phyloP scores from a whole-genome alignment of 1,139 yeast genomes.

The Cylindricascospora bacillispora region DNA sequence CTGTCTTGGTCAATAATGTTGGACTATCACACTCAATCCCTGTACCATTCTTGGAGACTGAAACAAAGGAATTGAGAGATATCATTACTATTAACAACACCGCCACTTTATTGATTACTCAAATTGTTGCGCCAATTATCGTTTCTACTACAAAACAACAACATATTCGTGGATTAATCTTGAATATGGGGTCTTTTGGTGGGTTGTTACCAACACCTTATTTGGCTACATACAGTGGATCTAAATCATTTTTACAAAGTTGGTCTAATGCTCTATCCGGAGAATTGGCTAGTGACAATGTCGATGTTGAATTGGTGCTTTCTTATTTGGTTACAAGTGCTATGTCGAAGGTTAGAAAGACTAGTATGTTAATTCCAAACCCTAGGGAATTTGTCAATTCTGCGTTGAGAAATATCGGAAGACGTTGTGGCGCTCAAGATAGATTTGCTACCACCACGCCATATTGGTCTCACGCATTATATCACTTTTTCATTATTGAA shows the following conservation, averaged over 20 bases:
- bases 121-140: constrained; percentile 57
- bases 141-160: constrained; percentile 36
- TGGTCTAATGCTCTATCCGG: constrained; percentile 91
- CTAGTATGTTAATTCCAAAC: constrained; percentile 67
- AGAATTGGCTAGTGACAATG: constrained; percentile 52
- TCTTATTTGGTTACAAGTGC: constrained; percentile 93
- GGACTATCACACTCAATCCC: constrained; percentile 95
- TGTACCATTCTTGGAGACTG: constrained; percentile 79
- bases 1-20: constrained; percentile 79
- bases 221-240: constrained; percentile 89
- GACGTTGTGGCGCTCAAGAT: constrained; percentile 87
- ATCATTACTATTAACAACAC: constrained; percentile 78
- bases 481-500: constrained; percentile 74
- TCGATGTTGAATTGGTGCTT: constrained; percentile 77
- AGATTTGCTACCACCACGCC: constrained; percentile 83
- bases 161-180: constrained; percentile 49
- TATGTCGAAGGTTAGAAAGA: constrained; percentile 82
- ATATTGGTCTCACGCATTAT: constrained; percentile 84
- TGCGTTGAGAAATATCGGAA: constrained; percentile 57
- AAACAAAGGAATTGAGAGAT: constrained; percentile 54
- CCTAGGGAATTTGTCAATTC: constrained; percentile 69
- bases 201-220: constrained; percentile 88
- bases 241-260: constrained; percentile 85
- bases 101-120: constrained; percentile 77
- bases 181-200: constrained; percentile 96